These are phyloP conservation scores for Sesbania bispinosa DNA, from an alignment of 306 rosid species.

Conservation along the genomic window DNA sequence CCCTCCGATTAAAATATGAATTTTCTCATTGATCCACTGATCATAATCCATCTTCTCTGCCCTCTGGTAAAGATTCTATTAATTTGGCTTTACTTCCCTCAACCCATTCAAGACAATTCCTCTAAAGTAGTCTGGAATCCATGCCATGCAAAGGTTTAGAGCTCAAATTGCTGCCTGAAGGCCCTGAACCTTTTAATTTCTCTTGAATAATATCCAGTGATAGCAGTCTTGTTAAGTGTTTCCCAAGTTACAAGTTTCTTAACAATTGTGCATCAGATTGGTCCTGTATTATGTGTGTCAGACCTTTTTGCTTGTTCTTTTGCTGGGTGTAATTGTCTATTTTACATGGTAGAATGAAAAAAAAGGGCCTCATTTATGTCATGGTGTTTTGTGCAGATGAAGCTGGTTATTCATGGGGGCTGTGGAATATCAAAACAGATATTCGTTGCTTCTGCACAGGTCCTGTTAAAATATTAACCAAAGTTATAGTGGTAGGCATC, in stretches of 20 bases:
- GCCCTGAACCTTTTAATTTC: too few relatives aligned
- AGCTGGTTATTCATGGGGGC: conserved; percentile 48
- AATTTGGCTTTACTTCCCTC: too few relatives aligned
- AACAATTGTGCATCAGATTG: neutral
- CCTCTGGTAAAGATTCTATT: too few relatives aligned
- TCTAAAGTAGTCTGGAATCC: too few relatives aligned
- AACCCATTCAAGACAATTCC: too few relatives aligned
- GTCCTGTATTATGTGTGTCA: neutral
- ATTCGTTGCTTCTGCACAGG: conserved; percentile 35
- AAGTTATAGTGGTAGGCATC: conserved; percentile 35
- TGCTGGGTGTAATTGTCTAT: neutral
- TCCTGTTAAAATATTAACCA: conserved; percentile 37
- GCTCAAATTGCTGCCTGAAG: too few relatives aligned
- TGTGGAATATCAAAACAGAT: conserved; percentile 35
- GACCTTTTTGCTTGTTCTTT: neutral
- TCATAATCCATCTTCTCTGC: too few relatives aligned
- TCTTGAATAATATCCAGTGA: neutral
- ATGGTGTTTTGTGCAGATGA: conserved; percentile 53
- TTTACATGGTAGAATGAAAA: neutral
- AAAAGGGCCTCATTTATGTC: conserved; percentile 11
- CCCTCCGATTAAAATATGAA: too few relatives aligned
- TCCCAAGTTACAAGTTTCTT: neutral
- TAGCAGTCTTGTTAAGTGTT: neutral
- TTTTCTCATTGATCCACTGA: too few relatives aligned
- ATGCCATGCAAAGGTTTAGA: too few relatives aligned